phyloP scores from a whole-genome alignment of 805 yeast species.

The Henningerozyma blattae region DNA sequence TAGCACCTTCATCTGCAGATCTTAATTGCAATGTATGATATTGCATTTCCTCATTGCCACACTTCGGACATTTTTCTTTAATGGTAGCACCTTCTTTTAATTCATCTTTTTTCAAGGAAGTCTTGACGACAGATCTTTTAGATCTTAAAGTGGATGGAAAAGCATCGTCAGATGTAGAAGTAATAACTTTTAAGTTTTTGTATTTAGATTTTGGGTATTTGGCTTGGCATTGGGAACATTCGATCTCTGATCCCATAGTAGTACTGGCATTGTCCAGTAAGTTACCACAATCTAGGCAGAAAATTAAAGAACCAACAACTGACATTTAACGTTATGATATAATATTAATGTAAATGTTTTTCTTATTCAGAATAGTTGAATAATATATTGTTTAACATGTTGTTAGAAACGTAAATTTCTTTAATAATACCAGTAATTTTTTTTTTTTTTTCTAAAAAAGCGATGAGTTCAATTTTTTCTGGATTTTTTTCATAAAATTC shows the following conservation, averaged over 20 bases:
- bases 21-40: conserved; percentile 93
- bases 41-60: conserved; percentile 97
- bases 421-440: too few species aligned
- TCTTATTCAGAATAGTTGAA: too few species aligned
- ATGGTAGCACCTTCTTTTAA: conserved; percentile 92
- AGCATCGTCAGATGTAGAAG: conserved; percentile 83
- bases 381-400: too few species aligned
- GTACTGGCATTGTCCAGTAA: conserved; percentile 57
- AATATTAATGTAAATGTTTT: too few species aligned
- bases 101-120: conserved; percentile 63
- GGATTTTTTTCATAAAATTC: too few species aligned
- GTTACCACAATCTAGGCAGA: conserved; percentile 89
- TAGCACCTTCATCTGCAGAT: conserved; percentile 99
- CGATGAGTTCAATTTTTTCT: too few species aligned
- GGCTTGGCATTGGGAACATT: conserved; percentile 43
- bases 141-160: conserved; percentile 78
- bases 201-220: conserved; percentile 33
- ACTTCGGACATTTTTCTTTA: conserved; percentile 96
- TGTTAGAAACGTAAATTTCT: too few species aligned
- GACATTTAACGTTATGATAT: too few species aligned
- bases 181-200: conserved; percentile 71
- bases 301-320: conserved; percentile 88
- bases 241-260: conserved; percentile 29
- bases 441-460: too few species aligned
- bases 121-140: conserved; percentile 84